Evolutionary conservation across 164 flowering plant species (phyloP).

Genomic region (Dillenia suffruticosa): DNA sequence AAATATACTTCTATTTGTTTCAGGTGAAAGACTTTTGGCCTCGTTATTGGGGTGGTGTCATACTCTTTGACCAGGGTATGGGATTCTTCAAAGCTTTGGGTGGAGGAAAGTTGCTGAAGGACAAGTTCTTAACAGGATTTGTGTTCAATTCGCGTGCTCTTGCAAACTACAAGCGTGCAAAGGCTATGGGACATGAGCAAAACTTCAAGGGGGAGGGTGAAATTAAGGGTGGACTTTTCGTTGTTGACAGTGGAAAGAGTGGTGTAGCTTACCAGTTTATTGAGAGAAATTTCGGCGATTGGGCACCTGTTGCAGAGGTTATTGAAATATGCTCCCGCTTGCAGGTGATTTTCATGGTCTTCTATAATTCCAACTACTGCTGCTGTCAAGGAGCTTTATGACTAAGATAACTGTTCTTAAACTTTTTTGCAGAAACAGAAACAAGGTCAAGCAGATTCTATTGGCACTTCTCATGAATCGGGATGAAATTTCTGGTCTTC

Average conservation of each 20-base stretch:
- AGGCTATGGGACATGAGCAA: constrained; percentile 44
- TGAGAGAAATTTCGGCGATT: constrained; percentile 80
- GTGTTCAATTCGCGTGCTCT: constrained; percentile 64
- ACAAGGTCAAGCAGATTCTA: constrained; percentile 13
- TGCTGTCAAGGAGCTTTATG: neutral
- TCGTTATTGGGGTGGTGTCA: constrained; percentile 73
- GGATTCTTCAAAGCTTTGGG: constrained; percentile 79
- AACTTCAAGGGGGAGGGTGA: constrained; percentile 73
- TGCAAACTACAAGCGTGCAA: constrained; percentile 71
- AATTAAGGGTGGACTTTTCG: constrained; percentile 71
- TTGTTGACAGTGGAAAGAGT: constrained; percentile 59
- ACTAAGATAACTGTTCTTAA: constrained; percentile 5
- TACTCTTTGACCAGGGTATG: constrained; percentile 41
- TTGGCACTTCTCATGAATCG: constrained; percentile 9
- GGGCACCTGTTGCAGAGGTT: constrained; percentile 69
- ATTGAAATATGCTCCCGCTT: constrained; percentile 48
- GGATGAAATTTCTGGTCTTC: constrained; percentile 1
- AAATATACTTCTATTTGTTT: neutral
- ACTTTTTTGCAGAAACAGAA: constrained; percentile 20
- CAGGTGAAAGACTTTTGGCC: constrained; percentile 88
- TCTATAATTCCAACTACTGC: constrained; percentile 1
- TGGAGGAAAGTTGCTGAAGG: constrained; percentile 68
- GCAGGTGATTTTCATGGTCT: constrained; percentile 37
- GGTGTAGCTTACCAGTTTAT: constrained; percentile 82
- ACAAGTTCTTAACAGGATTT: constrained; percentile 68